These are phyloP conservation scores for Eucalyptus erythrocorys DNA, from an alignment of 345 rosid genomes.

Conservation along the genomic window DNA sequence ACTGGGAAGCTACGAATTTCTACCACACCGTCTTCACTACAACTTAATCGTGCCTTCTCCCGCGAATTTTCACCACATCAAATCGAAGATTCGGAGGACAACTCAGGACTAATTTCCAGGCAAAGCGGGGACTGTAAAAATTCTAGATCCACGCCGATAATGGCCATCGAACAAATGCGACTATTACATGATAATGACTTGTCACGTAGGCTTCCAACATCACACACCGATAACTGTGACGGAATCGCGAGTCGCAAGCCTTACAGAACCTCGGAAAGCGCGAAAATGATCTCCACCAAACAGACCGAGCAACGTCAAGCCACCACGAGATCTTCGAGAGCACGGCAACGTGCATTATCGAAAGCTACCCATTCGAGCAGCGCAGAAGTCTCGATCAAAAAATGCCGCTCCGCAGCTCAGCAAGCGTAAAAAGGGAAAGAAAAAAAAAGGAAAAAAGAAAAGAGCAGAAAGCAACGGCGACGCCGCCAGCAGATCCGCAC, in stretches of 20 bases:
- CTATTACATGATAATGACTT: not conserved
- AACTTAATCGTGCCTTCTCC: not conserved
- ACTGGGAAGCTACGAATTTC: not conserved
- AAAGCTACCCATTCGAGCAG: not conserved
- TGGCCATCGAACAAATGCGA: too few species aligned
- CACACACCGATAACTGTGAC: not conserved
- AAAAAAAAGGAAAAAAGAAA: accelerated
- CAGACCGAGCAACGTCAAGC: not conserved
- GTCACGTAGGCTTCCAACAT: not conserved
- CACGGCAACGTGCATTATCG: not conserved
- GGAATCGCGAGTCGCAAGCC: not conserved
- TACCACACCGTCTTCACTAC: not conserved
- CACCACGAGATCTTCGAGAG: not conserved
- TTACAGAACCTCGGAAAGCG: not conserved
- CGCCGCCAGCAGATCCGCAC: not conserved
- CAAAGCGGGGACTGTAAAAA: not conserved
- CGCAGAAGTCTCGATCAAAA: not conserved
- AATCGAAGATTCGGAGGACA: not conserved
- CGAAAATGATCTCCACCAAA: not conserved
- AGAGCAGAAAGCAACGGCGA: not conserved
- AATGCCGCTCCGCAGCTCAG: not conserved
- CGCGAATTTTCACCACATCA: not conserved
- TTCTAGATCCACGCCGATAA: not conserved
- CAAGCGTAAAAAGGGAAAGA: not conserved
- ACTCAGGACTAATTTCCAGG: not conserved